phyloP scores from a whole-genome alignment of 2,329 filamentous ascomycete species.

The Elsinoe necatrix region DNA sequence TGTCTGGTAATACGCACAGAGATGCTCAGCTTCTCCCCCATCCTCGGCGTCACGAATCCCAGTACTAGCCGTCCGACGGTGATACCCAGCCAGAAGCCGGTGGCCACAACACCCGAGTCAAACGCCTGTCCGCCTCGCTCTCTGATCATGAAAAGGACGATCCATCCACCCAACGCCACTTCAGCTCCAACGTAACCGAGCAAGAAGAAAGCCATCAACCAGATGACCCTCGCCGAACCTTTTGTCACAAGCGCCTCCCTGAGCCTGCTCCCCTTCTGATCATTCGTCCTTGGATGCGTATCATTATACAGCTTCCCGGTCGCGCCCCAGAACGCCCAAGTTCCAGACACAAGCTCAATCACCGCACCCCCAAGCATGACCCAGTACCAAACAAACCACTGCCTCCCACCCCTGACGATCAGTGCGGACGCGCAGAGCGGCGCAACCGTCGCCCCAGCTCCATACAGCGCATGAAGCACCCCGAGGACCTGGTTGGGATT shows the following conservation, averaged over 20 bases:
- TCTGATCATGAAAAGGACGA: slow-evolving; percentile 78
- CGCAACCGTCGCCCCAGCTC: slow-evolving; percentile 56
- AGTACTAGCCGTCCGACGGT: slow-evolving; percentile 64
- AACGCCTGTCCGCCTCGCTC: slow-evolving; percentile 62
- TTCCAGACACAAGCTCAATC: slow-evolving; percentile 45
- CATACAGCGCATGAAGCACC: slow-evolving; percentile 60
- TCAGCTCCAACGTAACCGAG: slow-evolving; percentile 73
- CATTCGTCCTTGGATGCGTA: slow-evolving; percentile 40
- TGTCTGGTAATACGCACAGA: slow-evolving; percentile 26
- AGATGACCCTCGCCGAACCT: slow-evolving; percentile 51
- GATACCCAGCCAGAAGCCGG: slow-evolving; percentile 77
- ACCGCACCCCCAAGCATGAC: slow-evolving; percentile 54
- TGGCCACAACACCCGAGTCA: slow-evolving; percentile 64
- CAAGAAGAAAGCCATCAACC: slow-evolving; percentile 66
- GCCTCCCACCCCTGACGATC: slow-evolving; percentile 49
- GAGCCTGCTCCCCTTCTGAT: slow-evolving; percentile 36
- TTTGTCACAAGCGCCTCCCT: slow-evolving; percentile 41
- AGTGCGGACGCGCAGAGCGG: slow-evolving; percentile 62
- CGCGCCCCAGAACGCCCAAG: slow-evolving; percentile 52
- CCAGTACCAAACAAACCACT: slow-evolving; percentile 66
- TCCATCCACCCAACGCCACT: slow-evolving; percentile 69
- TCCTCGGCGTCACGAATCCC: slow-evolving; percentile 64
- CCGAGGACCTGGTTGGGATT: slow-evolving; percentile 63
- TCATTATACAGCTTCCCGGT: slow-evolving; percentile 49
- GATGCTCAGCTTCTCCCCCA: slow-evolving; percentile 59